Evolutionary conservation across 2,329 filamentous ascomycete species (phyloP), one percentile per base, ranked within the genome.

Genomic region (Polychaeton citri): DNA sequence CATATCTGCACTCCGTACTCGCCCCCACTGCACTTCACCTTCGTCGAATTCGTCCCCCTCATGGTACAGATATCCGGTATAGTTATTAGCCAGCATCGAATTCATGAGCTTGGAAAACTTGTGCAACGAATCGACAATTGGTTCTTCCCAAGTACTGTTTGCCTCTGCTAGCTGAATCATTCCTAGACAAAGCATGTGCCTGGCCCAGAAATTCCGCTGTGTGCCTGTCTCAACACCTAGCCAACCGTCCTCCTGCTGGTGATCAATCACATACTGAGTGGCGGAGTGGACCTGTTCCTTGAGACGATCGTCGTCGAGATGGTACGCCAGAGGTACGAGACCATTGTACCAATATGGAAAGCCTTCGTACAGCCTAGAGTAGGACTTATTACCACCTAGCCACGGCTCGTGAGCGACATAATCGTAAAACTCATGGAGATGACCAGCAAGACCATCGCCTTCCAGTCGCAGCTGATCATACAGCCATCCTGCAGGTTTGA

Each of bases 321-420:
- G 53, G 40, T 68, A 75, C 1, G 72, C 69, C 17, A 75, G 58
- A 13, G 72, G 69, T 2, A 76, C 70, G 1, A 74, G 55, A 3
- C 64, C 67, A 44, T 76, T 74, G 46, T 72, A 68, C 68, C 71
- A 75, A 48, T 76, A 76, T 0, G 71, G 68, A 18, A 66, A 62
- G 2, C 63, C 67, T 53, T 76, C 72, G 43, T 73, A 63, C 2
- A 74, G 54, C 16, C 53, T 52, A 9, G 62, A 69, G 45, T 75
- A 75, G 43, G 74, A 69, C 3, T 56, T 48, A 20, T 56, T 45
- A 4, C 69, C 68, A 2, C 69, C 71, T 2, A 70, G 48, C 69
- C 70, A 76, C 12, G 57, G 55, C 3, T 61, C 65, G 39, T 71
- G 50, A 3, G 61, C 57, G 9, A 75, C 69, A 42, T 63, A 69